These are phyloP conservation scores for Fusarium mexicanum DNA, from an alignment of 2,329 filamentous ascomycete species.

Conservation along the genomic window DNA sequence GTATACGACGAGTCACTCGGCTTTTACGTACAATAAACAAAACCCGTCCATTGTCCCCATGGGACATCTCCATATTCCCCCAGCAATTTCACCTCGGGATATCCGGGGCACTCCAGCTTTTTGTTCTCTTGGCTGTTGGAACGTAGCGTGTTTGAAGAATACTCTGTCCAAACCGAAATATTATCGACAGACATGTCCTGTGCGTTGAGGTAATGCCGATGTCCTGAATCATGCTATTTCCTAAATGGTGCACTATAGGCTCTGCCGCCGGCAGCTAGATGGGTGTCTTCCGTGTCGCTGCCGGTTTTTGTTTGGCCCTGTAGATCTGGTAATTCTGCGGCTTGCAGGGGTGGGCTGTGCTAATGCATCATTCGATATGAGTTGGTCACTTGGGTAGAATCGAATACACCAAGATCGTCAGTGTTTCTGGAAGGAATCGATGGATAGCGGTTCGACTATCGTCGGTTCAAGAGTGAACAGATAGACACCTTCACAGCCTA, in stretches of 20 bases:
- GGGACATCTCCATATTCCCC: conserved; percentile 34
- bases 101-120: conserved; percentile 37
- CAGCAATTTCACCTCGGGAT: conserved; percentile 12
- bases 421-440: background rate
- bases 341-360: conserved; percentile 1
- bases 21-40: conserved; percentile 41
- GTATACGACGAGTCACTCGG: conserved; percentile 8
- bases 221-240: conserved; percentile 5
- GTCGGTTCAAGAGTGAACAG: background rate
- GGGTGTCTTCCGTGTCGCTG: conserved; percentile 11
- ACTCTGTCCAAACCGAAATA: background rate
- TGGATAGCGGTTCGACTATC: background rate
- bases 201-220: conserved; percentile 24
- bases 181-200: conserved; percentile 14
- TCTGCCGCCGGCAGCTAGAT: conserved; percentile 4
- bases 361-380: conserved; percentile 5
- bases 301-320: conserved; percentile 11
- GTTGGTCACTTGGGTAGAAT: background rate
- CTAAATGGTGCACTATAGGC: background rate
- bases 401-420: conserved; percentile 3
- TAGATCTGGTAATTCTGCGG: conserved; percentile 9
- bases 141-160: background rate
- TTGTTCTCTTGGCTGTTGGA: conserved; percentile 11
- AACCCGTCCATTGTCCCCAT: conserved; percentile 27
- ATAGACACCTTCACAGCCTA: background rate